These are phyloP conservation scores for Xylaria grammica DNA, from an alignment of 495 filamentous ascomycete genomes.

Conservation along the genomic window DNA sequence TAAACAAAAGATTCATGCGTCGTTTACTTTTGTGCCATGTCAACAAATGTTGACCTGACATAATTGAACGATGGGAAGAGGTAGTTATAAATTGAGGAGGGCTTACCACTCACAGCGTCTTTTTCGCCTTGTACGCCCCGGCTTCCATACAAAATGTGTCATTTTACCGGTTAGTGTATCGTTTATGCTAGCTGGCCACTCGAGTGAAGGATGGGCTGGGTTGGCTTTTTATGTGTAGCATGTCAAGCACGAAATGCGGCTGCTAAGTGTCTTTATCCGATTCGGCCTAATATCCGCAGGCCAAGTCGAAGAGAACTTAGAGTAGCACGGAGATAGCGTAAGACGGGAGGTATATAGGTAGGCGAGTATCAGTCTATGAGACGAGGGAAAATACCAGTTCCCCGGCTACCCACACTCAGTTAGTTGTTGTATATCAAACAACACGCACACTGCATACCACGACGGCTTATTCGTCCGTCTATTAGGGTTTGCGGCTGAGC, in stretches of 20 bases:
- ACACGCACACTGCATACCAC: neutral
- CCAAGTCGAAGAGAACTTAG: conserved; percentile 4
- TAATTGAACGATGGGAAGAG: neutral
- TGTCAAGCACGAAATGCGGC: neutral
- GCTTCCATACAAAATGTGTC: neutral
- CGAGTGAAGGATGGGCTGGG: neutral
- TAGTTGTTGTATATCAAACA: neutral
- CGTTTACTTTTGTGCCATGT: conserved; percentile 13
- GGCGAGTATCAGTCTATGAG: neutral
- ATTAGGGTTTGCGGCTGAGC: conserved; percentile 13
- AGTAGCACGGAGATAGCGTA: neutral
- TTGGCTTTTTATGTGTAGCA: neutral
- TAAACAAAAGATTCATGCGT: conserved; percentile 19
- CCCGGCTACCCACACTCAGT: neutral
- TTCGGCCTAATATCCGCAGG: conserved; percentile 9
- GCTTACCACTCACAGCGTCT: conserved; percentile 6
- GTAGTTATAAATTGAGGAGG: conserved; percentile 4
- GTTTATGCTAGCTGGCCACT: neutral
- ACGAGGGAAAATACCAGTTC: conserved; percentile 3
- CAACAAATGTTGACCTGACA: neutral
- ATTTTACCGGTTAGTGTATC: neutral
- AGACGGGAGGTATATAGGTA: conserved; percentile 2
- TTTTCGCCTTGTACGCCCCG: neutral
- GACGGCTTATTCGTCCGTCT: conserved; percentile 2
- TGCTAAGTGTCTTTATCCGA: conserved; percentile 21